phyloP scores from a whole-genome alignment of 2,329 filamentous ascomycete genomes.

The Xylariaceae sp. region DNA sequence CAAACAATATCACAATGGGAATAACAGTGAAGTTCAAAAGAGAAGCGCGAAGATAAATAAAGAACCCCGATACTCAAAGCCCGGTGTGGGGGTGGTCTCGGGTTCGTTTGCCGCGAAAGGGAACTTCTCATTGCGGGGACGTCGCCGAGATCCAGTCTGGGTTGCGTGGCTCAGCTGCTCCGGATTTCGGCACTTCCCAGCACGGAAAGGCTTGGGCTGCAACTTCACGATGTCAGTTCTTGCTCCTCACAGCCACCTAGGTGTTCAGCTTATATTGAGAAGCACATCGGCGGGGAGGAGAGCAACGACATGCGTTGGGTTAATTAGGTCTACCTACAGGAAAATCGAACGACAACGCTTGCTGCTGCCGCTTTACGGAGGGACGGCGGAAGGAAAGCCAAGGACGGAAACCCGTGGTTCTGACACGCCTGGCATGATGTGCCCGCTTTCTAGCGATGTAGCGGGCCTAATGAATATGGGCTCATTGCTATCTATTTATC shows the following conservation, averaged over 20 bases:
- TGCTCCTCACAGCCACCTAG: no score
- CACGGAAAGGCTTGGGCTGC: neutral
- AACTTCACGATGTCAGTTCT: no score
- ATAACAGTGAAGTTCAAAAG: neutral
- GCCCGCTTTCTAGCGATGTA: no score
- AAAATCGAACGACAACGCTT: no score
- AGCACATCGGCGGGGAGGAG: no score
- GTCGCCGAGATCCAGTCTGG: neutral
- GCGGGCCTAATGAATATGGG: no score
- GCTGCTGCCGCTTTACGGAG: neutral
- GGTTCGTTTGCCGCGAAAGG: neutral
- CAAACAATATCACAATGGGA: neutral
- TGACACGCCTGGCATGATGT: neutral
- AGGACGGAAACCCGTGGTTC: neutral
- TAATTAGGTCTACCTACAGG: no score
- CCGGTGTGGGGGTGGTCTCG: neutral
- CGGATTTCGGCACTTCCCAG: neutral
- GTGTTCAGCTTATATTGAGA: no score
- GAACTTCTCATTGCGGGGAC: neutral
- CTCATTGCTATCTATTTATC: no score
- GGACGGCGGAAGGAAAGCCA: neutral
- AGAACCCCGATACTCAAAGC: neutral
- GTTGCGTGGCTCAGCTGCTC: neutral
- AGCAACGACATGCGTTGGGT: no score
- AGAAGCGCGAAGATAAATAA: neutral